These are phyloP conservation scores for Inonotus obliquus DNA, from an alignment of 1,284 basidiomycete genomes.

Conservation along the genomic window DNA sequence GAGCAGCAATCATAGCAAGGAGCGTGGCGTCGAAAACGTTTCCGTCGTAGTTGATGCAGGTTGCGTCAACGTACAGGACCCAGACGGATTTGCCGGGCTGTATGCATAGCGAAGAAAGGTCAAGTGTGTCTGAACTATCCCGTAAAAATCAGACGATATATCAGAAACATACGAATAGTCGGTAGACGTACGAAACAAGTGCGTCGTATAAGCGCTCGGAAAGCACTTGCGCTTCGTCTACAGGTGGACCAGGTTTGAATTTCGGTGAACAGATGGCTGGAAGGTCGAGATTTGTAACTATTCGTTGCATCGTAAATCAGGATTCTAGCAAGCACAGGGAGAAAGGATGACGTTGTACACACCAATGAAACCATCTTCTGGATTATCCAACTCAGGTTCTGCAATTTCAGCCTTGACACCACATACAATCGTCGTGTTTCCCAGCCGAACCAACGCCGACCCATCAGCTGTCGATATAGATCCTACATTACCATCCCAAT, in stretches of 20 bases:
- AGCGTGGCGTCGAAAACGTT: conserved; percentile 91
- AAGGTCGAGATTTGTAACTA: conserved; percentile 86
- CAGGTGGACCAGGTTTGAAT: conserved; percentile 93
- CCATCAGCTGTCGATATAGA: conserved; percentile 90
- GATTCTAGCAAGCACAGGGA: not conserved
- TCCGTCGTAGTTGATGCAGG: conserved; percentile 96
- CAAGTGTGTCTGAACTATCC: conserved; percentile 63
- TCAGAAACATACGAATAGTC: conserved; percentile 1
- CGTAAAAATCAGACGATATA: not conserved
- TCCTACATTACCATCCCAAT: conserved; percentile 36
- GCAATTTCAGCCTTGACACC: conserved; percentile 94
- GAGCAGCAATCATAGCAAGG: conserved; percentile 81
- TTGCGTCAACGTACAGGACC: conserved; percentile 91
- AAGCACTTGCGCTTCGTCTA: conserved; percentile 86
- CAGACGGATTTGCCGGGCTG: conserved; percentile 78
- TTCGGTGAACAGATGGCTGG: conserved; percentile 88
- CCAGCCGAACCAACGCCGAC: conserved; percentile 84
- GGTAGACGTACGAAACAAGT: conserved; percentile 55
- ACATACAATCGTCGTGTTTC: conserved; percentile 87
- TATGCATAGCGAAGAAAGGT: conserved; percentile 73
- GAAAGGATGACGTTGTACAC: conserved; percentile 22
- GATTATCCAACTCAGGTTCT: conserved; percentile 76
- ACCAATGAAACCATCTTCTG: conserved; percentile 82
- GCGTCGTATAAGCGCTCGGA: conserved; percentile 79
- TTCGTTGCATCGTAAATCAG: not conserved